These are phyloP conservation scores for Kodamaea fungicola DNA, from an alignment of 1,139 yeast genomes.

Conservation along the genomic window DNA sequence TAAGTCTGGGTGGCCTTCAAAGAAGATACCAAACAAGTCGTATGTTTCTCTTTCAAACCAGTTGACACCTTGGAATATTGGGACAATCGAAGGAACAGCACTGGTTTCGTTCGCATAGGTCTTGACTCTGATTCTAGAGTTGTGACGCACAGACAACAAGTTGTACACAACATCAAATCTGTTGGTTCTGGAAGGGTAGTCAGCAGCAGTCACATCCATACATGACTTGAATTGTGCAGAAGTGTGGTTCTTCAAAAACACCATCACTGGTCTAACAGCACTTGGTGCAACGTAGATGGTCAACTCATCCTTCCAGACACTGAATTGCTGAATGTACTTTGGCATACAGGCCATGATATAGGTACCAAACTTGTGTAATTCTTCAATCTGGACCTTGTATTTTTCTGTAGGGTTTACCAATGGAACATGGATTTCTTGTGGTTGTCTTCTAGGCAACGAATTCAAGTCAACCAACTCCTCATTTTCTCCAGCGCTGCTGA, in stretches of 20 bases:
- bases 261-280: conserved; percentile 66
- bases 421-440: conserved; percentile 45
- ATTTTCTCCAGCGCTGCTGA: conserved; percentile 5
- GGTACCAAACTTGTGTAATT: conserved; percentile 78
- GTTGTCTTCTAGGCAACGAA: conserved; percentile 39
- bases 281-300: conserved; percentile 73
- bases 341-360: conserved; percentile 79
- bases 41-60: conserved; percentile 91
- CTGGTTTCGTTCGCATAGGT: conserved; percentile 83
- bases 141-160: conserved; percentile 75
- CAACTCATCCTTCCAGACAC: conserved; percentile 90
- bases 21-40: conserved; percentile 82
- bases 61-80: conserved; percentile 74
- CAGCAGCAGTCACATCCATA: conserved; percentile 83
- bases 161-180: conserved; percentile 88
- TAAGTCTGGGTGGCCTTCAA: conserved; percentile 85
- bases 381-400: conserved; percentile 65
- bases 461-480: conserved; percentile 37
- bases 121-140: conserved; percentile 84
- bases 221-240: conserved; percentile 76
- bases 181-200: conserved; percentile 79
- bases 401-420: conserved; percentile 77
- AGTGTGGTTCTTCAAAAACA: conserved; percentile 74
- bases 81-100: conserved; percentile 75
- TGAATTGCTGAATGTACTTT: conserved; percentile 76